phyloP scores from a whole-genome alignment of 169 alveolate genomes.

The Plasmodium adleri region DNA sequence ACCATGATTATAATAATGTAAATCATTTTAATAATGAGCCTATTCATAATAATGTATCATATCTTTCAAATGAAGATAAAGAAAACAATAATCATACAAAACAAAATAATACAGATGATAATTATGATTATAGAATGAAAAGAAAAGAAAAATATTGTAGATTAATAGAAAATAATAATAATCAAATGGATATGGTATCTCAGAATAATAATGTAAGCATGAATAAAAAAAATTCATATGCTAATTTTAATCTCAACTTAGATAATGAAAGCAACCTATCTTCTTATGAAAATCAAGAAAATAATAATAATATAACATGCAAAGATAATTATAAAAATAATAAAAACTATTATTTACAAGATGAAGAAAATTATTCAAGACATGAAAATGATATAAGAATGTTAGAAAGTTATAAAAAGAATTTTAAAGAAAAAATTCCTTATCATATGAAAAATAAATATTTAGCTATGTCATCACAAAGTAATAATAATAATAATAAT shows the following conservation, averaged over 20 bases:
- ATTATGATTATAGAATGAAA: neutral
- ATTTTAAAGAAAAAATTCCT: neutral
- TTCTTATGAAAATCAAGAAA: neutral
- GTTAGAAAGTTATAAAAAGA: neutral
- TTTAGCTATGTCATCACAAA: too few relatives aligned
- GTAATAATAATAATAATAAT: too few relatives aligned
- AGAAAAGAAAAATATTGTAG: neutral
- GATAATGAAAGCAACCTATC: neutral
- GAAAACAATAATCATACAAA: neutral
- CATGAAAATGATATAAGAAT: neutral
- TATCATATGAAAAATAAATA: too few relatives aligned
- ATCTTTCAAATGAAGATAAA: too few relatives aligned
- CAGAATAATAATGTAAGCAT: neutral
- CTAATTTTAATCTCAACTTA: neutral
- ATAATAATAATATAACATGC: neutral
- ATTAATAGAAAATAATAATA: neutral
- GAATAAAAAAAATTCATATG: neutral
- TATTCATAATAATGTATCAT: too few relatives aligned
- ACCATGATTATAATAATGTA: too few relatives aligned
- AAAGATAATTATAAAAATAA: neutral
- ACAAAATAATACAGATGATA: neutral
- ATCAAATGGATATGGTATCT: neutral
- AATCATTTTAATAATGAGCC: too few relatives aligned
- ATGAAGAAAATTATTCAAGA: neutral
- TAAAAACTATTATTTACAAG: conserved; percentile 1